Evolutionary conservation across 202 grass and related monocot species (phyloP).

Genomic region (Setaria viridis): DNA sequence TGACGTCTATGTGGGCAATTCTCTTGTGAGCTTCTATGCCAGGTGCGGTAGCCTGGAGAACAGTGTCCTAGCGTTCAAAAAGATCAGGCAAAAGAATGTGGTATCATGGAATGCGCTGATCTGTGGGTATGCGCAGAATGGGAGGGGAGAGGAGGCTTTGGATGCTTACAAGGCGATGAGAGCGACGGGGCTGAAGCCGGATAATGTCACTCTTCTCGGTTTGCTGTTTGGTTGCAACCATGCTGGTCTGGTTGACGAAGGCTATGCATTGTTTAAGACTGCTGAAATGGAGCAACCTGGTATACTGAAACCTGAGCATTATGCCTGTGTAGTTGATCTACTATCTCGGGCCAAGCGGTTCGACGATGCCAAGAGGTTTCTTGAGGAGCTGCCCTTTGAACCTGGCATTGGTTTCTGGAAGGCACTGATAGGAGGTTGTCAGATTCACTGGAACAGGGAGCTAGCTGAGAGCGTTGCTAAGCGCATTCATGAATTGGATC

Average conservation of each 20-base stretch:
- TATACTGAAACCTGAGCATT: slow-evolving; percentile 70
- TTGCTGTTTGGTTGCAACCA: slow-evolving; percentile 87
- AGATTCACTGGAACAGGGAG: slow-evolving; percentile 68
- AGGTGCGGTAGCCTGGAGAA: slow-evolving; percentile 81
- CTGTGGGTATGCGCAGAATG: slow-evolving; percentile 74
- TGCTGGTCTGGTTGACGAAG: slow-evolving; percentile 72
- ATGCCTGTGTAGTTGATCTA: slow-evolving; percentile 79
- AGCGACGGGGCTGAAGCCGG: slow-evolving; percentile 50
- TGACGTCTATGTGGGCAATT: slow-evolving; percentile 59
- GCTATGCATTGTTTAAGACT: slow-evolving; percentile 63
- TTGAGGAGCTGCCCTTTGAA: slow-evolving; percentile 73
- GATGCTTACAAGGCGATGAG: slow-evolving; percentile 63
- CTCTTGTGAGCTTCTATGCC: slow-evolving; percentile 82
- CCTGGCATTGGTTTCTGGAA: slow-evolving; percentile 90
- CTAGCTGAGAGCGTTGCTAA: slow-evolving; percentile 52
- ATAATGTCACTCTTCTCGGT: slow-evolving; percentile 66
- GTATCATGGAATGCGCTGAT: slow-evolving; percentile 85
- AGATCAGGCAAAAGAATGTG: slow-evolving; percentile 54
- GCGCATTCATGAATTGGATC: slow-evolving; percentile 64
- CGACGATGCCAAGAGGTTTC: slow-evolving; percentile 65
- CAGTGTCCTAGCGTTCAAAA: slow-evolving; percentile 64
- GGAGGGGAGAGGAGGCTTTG: slow-evolving; percentile 68
- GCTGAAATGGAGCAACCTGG: slow-evolving; percentile 63
- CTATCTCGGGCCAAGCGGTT: slow-evolving; percentile 66
- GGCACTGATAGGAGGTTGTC: slow-evolving; percentile 68